Percentiles rank a stretch among this genome's conserved stretches.
Conservation (phyloP, 331 rosid genomes). For the Ulmus americana region DNA sequence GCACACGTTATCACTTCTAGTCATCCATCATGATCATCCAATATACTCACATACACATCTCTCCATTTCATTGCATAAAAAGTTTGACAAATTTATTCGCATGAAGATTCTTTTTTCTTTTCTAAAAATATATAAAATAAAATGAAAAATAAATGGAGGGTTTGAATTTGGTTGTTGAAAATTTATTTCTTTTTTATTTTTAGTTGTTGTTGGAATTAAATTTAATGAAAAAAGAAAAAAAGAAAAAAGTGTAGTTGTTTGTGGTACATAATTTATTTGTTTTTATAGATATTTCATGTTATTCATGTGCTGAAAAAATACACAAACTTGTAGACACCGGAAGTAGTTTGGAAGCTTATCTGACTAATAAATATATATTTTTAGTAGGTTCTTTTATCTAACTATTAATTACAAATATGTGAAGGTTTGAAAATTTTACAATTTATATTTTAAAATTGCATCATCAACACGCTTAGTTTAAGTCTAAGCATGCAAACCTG, state of each 20-base stretch:
- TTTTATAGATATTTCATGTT: not conserved
- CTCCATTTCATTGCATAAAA: not conserved
- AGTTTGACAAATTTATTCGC: not conserved
- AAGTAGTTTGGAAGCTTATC: too few species aligned
- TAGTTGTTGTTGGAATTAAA: not conserved
- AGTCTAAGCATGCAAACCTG: too few species aligned
- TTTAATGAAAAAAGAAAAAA: too few species aligned
- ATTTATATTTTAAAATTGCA: too few species aligned
- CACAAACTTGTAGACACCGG: too few species aligned
- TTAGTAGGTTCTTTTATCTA: not conserved
- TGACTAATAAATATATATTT: too few species aligned
- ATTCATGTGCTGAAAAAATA: not conserved
- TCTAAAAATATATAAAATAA: not conserved
- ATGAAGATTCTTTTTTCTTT: not conserved
- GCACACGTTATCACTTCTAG: not conserved
- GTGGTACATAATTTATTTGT: not conserved
- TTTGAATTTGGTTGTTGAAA: slow-evolving; percentile 12
- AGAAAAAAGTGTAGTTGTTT: too few species aligned
- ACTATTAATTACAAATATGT: not conserved
- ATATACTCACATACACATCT: not conserved
- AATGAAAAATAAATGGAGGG: not conserved
- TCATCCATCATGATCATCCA: not conserved
- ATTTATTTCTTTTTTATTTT: slow-evolving; percentile 1
- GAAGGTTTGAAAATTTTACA: not conserved
- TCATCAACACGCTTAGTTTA: too few species aligned